Base-by-base conservation (phyloP, 495 filamentous ascomycete species). In the Astrocystis sublimbata region DNA sequence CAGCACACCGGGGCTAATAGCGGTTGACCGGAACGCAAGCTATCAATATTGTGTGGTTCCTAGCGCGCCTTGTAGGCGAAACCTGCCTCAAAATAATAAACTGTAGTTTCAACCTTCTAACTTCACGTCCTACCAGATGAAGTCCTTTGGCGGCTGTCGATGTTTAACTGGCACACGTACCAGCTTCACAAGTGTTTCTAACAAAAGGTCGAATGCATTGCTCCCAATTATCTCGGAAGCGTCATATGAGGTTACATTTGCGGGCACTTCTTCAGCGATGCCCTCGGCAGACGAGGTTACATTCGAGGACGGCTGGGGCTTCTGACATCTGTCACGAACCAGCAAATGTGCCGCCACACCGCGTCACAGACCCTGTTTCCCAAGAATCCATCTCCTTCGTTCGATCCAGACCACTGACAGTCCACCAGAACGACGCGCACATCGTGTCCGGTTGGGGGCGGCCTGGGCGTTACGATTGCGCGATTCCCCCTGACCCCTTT, bases 301-400 rank as follows among this genome's bases (percentile, higher is more conserved):
- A 68, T 65, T 68, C 30, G 62, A 63, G 49, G 61, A 51, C 67
- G 65, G 69, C n/a, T n/a, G n/a, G n/a, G n/a, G n/a, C 61, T 63
- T 66, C 63, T 67, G 67, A 62, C 69, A 69, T 67, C 69, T 70
- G 65, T 70, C 69, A 67, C 63, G 64, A 62, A 6, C 15, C 28
- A 41, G 38, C 28, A 61, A 28, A 56, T 47, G 59, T 62, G 54
- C 28, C 50, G 61, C 28, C 50, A 63, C 54, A 35, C 63, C 50
- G 64, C 54, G 64, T 61, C 61, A 63, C 66, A 67, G 64, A 64
- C 63, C 63, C 50, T 61, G 17, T 21, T 24, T 23, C 28, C 58
- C 8, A 41, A 33, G 8, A 17, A 24, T 23, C 42, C 26, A 24
- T 19, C 45, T 26, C 45, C 47, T 45, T n/a, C 40, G 35, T 4